Percentiles rank a stretch among this genome's conserved stretches.
Conservation (phyloP, 257 asterid species). For the Pogostemon cablin region DNA sequence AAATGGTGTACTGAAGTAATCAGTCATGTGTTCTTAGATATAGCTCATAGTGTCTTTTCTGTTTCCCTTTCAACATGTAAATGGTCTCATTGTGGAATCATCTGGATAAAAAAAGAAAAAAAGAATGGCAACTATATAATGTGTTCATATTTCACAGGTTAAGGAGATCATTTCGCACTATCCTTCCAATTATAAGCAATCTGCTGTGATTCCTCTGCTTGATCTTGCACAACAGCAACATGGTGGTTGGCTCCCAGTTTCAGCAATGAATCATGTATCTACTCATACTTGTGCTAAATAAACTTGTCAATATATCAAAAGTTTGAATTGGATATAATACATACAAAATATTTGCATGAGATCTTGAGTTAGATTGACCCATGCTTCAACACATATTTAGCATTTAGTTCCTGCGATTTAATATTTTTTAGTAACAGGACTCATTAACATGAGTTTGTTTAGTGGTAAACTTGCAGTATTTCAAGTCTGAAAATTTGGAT, state of each 20-base stretch:
- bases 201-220: slow-evolving; percentile 93
- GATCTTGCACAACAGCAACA: slow-evolving; percentile 99
- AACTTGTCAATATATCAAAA: slow-evolving; percentile 13
- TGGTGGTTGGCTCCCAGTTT: slow-evolving; percentile 99
- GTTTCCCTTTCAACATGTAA: slow-evolving; percentile 15
- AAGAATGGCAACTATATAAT: slow-evolving; percentile 10
- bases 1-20: not conserved
- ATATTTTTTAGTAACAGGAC: not conserved
- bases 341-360: not conserved
- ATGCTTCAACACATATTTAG: slow-evolving; percentile 2
- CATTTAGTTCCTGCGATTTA: slow-evolving; percentile 16
- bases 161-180: slow-evolving; percentile 85
- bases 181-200: slow-evolving; percentile 94
- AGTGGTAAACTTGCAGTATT: slow-evolving; percentile 18
- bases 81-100: not conserved
- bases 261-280: slow-evolving; percentile 94
- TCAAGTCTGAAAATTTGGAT: slow-evolving; percentile 2
- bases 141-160: slow-evolving; percentile 54
- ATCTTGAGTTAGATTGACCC: slow-evolving; percentile 19
- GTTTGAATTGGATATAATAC: slow-evolving; percentile 16
- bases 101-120: not conserved
- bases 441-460: not conserved
- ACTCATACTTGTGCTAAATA: slow-evolving; percentile 18
- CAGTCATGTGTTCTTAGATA: not conserved
- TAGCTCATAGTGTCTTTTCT: not conserved